These are phyloP conservation scores for Papiliotrema fonsecae DNA, from an alignment of 1,284 basidiomycete genomes.

Conservation along the genomic window DNA sequence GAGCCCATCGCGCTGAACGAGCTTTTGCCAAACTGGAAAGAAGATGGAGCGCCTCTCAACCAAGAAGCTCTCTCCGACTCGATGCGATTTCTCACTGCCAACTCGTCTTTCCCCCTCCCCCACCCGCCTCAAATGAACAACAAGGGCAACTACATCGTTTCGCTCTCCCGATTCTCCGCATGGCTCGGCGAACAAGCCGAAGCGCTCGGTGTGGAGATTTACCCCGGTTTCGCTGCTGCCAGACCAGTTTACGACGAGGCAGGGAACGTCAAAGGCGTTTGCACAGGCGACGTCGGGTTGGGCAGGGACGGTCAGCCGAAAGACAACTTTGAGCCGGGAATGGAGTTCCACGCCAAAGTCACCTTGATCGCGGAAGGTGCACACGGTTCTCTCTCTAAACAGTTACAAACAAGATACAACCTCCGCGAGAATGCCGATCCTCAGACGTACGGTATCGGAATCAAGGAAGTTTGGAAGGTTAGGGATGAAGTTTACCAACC, in stretches of 20 bases:
- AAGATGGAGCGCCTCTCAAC: constrained; percentile 58
- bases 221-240: constrained; percentile 93
- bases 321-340: constrained; percentile 89
- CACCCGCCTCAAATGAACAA: constrained; percentile 98
- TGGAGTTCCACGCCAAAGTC: constrained; percentile 91
- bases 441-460: constrained; percentile 93
- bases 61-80: constrained; percentile 73
- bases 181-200: constrained; percentile 85
- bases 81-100: constrained; percentile 83
- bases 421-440: constrained; percentile 74
- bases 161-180: constrained; percentile 78
- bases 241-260: constrained; percentile 69
- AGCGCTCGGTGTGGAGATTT: constrained; percentile 89
- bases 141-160: constrained; percentile 89
- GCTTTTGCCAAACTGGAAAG: constrained; percentile 82
- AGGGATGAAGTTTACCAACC: constrained; percentile 69
- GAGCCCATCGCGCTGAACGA: constrained; percentile 90
- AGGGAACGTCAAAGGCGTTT: constrained; percentile 72
- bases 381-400: constrained; percentile 85
- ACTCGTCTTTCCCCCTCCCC: constrained; percentile 73
- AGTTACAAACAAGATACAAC: constrained; percentile 71
- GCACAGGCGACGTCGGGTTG: constrained; percentile 93
- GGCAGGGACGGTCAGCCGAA: constrained; percentile 75
- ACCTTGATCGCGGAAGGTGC: constrained; percentile 96
- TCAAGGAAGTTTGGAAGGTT: constrained; percentile 98